Conservation (phyloP, 2,329 filamentous ascomycete species). For the Fusarium tuaranense region DNA sequence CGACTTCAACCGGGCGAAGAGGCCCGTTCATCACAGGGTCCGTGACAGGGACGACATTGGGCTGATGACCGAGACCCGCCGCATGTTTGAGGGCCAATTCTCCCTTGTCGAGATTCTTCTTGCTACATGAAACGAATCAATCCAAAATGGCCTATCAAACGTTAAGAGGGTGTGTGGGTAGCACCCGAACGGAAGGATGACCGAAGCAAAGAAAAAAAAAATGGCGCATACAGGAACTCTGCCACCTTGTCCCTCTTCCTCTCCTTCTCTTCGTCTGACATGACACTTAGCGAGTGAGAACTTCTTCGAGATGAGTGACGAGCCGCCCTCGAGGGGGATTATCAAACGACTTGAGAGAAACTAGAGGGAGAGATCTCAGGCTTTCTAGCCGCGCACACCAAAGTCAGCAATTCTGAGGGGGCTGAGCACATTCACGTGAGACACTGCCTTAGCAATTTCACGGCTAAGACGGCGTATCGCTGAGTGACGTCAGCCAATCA, state of each 20-base stretch:
- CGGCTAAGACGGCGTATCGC: background rate
- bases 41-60: conserved; percentile 48
- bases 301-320: background rate
- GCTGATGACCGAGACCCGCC: conserved; percentile 46
- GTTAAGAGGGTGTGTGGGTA: background rate
- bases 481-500: background rate
- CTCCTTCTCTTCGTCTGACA: conserved; percentile 38
- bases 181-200: background rate
- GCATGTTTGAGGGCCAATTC: conserved; percentile 53
- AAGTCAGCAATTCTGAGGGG: conserved; percentile 15
- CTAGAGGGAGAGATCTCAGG: background rate
- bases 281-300: background rate
- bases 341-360: background rate
- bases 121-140: conserved; percentile 29
- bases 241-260: conserved; percentile 48
- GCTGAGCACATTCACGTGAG: conserved; percentile 26
- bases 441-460: conserved; percentile 4
- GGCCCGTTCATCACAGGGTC: conserved; percentile 47
- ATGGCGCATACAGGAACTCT: conserved; percentile 49
- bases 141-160: background rate
- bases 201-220: conserved; percentile 12
- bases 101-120: conserved; percentile 50
- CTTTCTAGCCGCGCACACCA: background rate
- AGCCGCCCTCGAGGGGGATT: no score
- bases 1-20: conserved; percentile 59